Evolutionary conservation across 139 green algal genomes (phyloP).

Genomic region (Eudorina sp.): DNA sequence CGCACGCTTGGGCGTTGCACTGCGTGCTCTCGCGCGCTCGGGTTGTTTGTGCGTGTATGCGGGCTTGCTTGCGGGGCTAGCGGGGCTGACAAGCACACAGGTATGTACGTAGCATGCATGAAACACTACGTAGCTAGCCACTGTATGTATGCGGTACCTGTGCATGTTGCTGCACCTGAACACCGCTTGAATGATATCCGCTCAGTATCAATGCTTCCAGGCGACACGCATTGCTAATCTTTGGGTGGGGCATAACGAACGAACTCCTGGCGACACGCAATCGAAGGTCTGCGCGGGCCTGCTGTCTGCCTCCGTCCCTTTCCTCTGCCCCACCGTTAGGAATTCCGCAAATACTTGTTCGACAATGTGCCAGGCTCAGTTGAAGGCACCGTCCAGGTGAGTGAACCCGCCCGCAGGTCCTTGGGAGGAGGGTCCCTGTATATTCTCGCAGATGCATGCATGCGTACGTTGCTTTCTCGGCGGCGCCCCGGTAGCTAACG

Average conservation of each 20-base stretch:
- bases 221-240: not conserved
- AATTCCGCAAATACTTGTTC: not conserved
- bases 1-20: too few species aligned
- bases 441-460: not conserved
- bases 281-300: not conserved
- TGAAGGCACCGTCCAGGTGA: constrained; percentile 11
- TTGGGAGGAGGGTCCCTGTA: not conserved
- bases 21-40: too few species aligned
- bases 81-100: too few species aligned
- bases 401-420: not conserved
- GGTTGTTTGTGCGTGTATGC: too few species aligned
- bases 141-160: not conserved
- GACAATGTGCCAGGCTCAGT: not conserved
- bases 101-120: too few species aligned
- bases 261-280: not conserved
- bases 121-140: not conserved
- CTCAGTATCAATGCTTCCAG: not conserved
- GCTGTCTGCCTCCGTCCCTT: not conserved
- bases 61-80: too few species aligned
- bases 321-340: not conserved
- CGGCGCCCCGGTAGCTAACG: not conserved
- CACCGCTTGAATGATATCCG: not conserved
- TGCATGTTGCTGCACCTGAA: not conserved
- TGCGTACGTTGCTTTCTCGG: not conserved
- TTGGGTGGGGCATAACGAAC: not conserved